A percentile compares a stretch with the other conserved stretches of the same genome.
Conservation (phyloP, 2,329 filamentous ascomycete genomes). For the Aphanocladium album region DNA sequence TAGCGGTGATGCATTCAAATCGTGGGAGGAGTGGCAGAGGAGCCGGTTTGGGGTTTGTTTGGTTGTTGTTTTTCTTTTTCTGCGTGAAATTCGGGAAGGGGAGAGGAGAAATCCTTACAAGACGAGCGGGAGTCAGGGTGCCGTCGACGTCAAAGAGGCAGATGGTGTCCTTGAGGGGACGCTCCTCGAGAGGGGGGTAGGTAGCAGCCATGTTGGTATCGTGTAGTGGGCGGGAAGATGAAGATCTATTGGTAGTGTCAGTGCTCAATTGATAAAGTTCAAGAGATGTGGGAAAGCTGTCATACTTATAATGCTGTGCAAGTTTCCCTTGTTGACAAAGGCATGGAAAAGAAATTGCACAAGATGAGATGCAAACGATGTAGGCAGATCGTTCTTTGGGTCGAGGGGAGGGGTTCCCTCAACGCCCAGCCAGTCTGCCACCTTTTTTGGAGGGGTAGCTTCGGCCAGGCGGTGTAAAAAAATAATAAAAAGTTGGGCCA, state of each 20-base stretch:
- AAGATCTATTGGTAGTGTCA: too few species aligned
- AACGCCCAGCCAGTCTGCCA: neutral
- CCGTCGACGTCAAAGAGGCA: conserved; percentile 94
- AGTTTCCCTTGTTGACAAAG: neutral
- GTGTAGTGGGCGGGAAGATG: too few species aligned
- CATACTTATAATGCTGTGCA: neutral
- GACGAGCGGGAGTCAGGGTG: conserved; percentile 78
- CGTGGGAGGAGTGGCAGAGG: too few species aligned
- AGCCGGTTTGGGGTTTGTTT: too few species aligned
- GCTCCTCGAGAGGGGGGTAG: conserved; percentile 73
- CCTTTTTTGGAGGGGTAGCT: conserved; percentile 7
- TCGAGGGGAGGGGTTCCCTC: neutral
- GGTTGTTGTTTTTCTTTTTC: too few species aligned
- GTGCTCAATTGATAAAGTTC: neutral
- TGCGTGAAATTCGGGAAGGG: too few species aligned
- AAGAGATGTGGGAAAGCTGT: neutral
- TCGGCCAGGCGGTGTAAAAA: neutral
- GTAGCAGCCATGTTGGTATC: conserved; percentile 35
- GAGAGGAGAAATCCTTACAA: conserved; percentile 49
- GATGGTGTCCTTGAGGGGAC: conserved; percentile 88
- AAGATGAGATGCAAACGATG: neutral
- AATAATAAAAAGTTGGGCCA: neutral
- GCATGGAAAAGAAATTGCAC: neutral
- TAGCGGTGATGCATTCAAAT: too few species aligned
- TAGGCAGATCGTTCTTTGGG: neutral